These are phyloP conservation scores for Penicillium sp. DNA, from an alignment of 2,329 filamentous ascomycete genomes.

Conservation along the genomic window DNA sequence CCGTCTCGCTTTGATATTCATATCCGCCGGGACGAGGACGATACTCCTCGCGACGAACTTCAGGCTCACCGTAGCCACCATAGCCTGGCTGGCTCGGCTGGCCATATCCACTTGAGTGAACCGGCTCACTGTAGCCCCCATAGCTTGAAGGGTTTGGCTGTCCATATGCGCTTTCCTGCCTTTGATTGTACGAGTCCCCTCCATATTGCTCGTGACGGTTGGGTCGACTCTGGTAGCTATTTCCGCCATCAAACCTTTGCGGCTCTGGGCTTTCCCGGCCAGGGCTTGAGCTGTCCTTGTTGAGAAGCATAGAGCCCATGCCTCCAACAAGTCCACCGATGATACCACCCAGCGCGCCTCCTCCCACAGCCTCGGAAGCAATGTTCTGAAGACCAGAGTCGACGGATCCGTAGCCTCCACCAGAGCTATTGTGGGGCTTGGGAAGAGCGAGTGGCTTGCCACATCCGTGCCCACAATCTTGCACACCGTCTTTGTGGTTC, in stretches of 20 bases:
- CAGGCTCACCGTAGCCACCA: constrained; percentile 17
- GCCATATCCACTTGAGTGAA: too few relatives aligned
- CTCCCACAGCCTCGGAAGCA: constrained; percentile 59
- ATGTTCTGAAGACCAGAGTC: constrained; percentile 47
- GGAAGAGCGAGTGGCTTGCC: constrained; percentile 74
- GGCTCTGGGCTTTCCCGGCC: constrained; percentile 12
- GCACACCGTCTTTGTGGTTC: constrained; percentile 82
- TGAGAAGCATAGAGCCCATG: constrained; percentile 60
- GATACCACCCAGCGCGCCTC: constrained; percentile 65
- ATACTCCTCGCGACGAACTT: constrained; percentile 11
- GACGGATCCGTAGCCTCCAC: constrained; percentile 18
- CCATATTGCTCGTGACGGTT: constrained; percentile 14
- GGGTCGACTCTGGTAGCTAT: constrained; percentile 8
- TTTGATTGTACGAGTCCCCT: constrained; percentile 11
- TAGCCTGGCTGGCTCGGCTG: constrained; percentile 12
- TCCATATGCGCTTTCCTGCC: constrained; percentile 10
- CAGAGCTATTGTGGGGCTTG: constrained; percentile 45
- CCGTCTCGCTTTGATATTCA: constrained; percentile 19
- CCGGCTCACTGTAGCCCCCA: constrained; percentile 16
- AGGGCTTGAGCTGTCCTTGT: constrained; percentile 40
- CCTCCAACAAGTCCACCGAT: constrained; percentile 63
- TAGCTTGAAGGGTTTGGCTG: constrained; percentile 20
- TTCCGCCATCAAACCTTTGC: constrained; percentile 7
- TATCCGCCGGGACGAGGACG: constrained; percentile 10
- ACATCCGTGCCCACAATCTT: constrained; percentile 82